Conservation (phyloP, 768 basidiomycete genomes). For the Kwoniella sp. region DNA sequence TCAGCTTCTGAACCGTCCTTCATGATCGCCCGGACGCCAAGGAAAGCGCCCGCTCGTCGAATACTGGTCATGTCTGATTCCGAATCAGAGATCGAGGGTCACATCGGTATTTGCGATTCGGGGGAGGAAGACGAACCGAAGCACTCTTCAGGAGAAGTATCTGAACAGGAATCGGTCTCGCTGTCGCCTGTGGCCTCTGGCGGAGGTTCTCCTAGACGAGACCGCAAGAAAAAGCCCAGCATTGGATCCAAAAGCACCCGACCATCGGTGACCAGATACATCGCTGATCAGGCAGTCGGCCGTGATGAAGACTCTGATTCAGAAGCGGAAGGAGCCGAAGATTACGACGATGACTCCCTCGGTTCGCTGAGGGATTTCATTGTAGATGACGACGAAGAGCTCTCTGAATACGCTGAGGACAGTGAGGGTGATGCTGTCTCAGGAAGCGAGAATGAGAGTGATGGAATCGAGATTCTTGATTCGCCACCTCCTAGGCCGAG, state of each 20-base stretch:
- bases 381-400: constrained; percentile 46
- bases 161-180: background rate
- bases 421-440: background rate
- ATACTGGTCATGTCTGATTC: constrained; percentile 15
- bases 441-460: constrained; percentile 1
- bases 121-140: background rate
- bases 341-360: constrained; percentile 31
- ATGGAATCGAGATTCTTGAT: constrained; percentile 26
- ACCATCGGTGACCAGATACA: constrained; percentile 1
- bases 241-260: background rate
- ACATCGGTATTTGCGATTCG: background rate
- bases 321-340: constrained; percentile 17
- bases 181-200: background rate
- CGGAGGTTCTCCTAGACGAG: background rate
- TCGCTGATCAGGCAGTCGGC: constrained; percentile 8
- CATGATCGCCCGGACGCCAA: background rate
- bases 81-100: background rate
- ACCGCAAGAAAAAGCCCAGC: background rate
- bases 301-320: background rate
- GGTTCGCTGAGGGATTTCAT: constrained; percentile 48
- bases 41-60: constrained; percentile 6
- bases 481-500: constrained; percentile 9
- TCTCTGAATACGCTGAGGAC: constrained; percentile 20
- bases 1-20: background rate
- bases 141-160: background rate